Evolutionary conservation across 2,329 filamentous ascomycete genomes (phyloP), one percentile per base, ranked within the genome.

Genomic region (Xylariaceae sp.): DNA sequence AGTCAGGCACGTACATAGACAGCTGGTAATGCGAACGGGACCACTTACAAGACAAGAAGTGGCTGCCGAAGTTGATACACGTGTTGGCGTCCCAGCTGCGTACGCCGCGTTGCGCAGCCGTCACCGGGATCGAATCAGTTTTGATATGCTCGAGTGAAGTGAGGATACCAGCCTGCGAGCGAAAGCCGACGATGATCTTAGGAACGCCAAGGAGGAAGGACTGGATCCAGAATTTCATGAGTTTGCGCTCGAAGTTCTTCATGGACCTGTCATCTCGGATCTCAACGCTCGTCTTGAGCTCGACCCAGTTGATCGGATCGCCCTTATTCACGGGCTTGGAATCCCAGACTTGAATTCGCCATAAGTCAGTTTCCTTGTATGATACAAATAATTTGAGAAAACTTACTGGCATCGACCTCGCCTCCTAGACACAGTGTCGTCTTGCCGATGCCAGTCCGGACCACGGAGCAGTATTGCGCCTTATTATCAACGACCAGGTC

Each of bases 151-250:
- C 84, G 10, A 95, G 71, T 10, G 83, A 80, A 52, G 81, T 80
- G 18, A 99, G 78, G 56, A 90, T 82, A 6, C 94, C 93, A 57
- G 87, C 71, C 58, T 81, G 84, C 39, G 83, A 87, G 52, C 94
- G 86, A 72, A 94, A 97, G 0, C 94, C 94, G 35, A 99, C 89
- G 51, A 97, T 85, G 65, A 99, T 90, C 66, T 88, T 94, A 0
- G 92, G 91, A 0, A 97, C 92, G 47, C 93, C 93, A 1, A 99
- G 86, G 2, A 99, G 80, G 71, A 96, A 99, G 0, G 90, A 96
- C 74, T 97, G 94, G 11, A 93, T 90, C 94, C 94, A 99, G 76
- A 93, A 96, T 70, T 95, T 95, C 74, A 96, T 83, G 57, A 97
- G 81, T 73, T 97, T 97, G 53, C 89, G 84, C 74, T 97, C 90